phyloP scores from a whole-genome alignment of 129 eudicot species.

The Lactuca saligna region DNA sequence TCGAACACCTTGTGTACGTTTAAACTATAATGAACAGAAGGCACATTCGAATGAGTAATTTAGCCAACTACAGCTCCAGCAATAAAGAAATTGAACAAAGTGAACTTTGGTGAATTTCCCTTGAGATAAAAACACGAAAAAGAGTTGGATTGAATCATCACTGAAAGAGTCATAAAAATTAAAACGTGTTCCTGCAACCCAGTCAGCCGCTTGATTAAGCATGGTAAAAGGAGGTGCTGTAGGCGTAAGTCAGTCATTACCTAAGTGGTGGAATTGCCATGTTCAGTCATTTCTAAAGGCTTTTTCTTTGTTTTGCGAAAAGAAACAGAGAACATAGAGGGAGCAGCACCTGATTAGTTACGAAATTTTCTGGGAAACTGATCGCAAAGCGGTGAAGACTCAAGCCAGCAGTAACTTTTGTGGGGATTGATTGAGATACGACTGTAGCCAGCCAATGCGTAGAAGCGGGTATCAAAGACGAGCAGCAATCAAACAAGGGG shows the following conservation, averaged over 20 bases:
- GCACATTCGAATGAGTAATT: neutral
- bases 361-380: neutral
- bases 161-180: neutral
- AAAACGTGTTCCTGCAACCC: neutral
- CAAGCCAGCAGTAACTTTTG: neutral
- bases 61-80: neutral
- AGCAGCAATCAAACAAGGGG: neutral
- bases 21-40: neutral
- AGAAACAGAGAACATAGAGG: neutral
- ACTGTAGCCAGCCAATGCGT: too few relatives aligned
- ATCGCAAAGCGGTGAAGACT: neutral
- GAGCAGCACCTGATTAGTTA: neutral
- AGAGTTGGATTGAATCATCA: neutral
- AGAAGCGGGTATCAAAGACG: too few relatives aligned
- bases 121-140: neutral
- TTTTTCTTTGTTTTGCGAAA: neutral
- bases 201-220: neutral
- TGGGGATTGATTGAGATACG: too few relatives aligned
- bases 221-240: neutral
- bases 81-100: neutral
- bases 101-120: neutral
- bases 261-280: neutral
- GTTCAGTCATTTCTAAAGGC: neutral
- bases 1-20: slow-evolving; percentile 23
- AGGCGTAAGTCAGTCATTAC: neutral